These are phyloP conservation scores for Aristolochia fimbriata DNA, from an alignment of 164 flowering plant genomes.

Conservation along the genomic window DNA sequence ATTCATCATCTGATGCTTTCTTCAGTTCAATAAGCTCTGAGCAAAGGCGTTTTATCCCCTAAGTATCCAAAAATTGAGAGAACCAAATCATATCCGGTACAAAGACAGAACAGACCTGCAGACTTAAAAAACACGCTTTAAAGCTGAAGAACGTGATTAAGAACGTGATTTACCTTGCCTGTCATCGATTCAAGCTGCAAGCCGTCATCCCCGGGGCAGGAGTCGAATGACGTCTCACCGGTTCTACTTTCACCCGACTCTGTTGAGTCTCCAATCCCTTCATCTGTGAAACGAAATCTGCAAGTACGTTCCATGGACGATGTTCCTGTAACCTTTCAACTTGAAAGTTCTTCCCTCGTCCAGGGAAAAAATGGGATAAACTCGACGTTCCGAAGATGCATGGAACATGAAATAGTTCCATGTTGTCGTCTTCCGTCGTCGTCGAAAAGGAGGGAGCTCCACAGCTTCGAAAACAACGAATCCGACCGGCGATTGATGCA, in stretches of 20 bases:
- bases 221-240: slow-evolving; percentile 16
- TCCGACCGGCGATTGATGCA: too few species aligned
- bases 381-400: not conserved
- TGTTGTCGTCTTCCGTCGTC: not conserved
- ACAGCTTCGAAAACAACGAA: not conserved
- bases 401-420: not conserved
- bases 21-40: slow-evolving; percentile 60
- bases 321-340: slow-evolving; percentile 1
- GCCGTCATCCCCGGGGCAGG: slow-evolving; percentile 21
- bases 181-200: slow-evolving; percentile 47
- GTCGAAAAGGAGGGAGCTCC: not conserved
- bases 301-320: slow-evolving; percentile 24
- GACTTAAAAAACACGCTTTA: not conserved
- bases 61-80: slow-evolving; percentile 1
- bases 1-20: slow-evolving; percentile 48
- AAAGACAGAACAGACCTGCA: not conserved
- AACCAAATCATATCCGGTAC: not conserved
- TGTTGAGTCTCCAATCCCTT: slow-evolving; percentile 18
- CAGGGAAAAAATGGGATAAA: not conserved
- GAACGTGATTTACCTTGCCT: slow-evolving; percentile 32
- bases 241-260: slow-evolving; percentile 16
- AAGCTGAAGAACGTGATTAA: not conserved
- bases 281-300: slow-evolving; percentile 45
- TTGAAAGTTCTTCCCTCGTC: not conserved
- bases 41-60: slow-evolving; percentile 67